Base-by-base conservation (phyloP, 192 early-diverging fungal genomes). In the Backusella liffmaniae region DNA sequence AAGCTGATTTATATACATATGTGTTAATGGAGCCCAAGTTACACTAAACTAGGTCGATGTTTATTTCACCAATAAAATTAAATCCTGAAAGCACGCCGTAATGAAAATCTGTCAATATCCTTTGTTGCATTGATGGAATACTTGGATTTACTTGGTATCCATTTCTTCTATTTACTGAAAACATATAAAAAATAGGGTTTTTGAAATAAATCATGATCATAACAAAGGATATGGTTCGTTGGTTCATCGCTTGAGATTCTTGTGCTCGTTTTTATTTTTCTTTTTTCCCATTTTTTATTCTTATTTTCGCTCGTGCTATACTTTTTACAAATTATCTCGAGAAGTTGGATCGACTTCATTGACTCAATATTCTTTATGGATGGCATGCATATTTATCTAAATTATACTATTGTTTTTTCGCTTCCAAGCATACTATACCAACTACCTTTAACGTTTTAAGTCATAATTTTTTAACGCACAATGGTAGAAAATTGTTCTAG, bases 141-240 rank as follows among this genome's bases (percentile, higher is more conserved):
- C 23, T 62, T 26, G 9, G 56, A 62, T 62, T 62, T 62, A 62
- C 56, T 29, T 29, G 8, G 56, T 29, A 13, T 62, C 56, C 56
- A 7, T 62, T 29, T 62, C 23, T 62, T 62, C 56, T 49, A n/a
- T 49, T 62, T 59, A 62, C 21, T 29, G 9, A 4, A 62, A 62
- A 23, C 2, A 29, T 62, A 62, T 6, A 29, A 62, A 26, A 62
- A 26, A 62, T 62, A 62, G 21, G 23, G 23, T 30, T 62, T 62
- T 62, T 29, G 21, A 62, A 62, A 62, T 62, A 62, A 62, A 62
- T 23, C 56, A 62, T 62, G 56, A 62, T 62, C 56, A 62, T 8
- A 62, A 62, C 23, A 62, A 62, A 62, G 23, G 26, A 62, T 62
- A 62, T 62, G 21, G 56, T 62, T 62, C 56, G 56, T 21, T 49